A percentile compares a stretch with the other conserved stretches of the same genome.
phyloP scores from a whole-genome alignment of 495 filamentous ascomycete species.

The Thermothielavioides terrestris region DNA sequence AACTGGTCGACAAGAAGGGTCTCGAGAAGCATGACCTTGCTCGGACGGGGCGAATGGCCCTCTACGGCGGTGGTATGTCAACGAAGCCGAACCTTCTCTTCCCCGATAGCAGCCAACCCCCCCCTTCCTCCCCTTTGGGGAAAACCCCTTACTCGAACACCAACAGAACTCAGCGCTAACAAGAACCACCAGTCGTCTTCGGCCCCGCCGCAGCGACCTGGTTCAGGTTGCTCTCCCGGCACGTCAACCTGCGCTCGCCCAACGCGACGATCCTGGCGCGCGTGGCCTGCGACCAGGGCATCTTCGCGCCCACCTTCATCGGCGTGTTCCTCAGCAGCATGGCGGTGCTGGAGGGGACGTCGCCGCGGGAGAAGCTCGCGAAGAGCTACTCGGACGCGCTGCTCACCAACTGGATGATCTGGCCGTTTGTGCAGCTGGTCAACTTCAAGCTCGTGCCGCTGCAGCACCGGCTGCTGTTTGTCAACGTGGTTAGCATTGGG shows the following conservation, averaged over 20 bases:
- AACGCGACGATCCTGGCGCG: slow-evolving; percentile 69
- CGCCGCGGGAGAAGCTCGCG: slow-evolving; percentile 60
- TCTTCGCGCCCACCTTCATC: slow-evolving; percentile 79
- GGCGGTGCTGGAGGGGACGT: slow-evolving; percentile 75
- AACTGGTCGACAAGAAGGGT: slow-evolving; percentile 77
- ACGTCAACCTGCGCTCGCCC: slow-evolving; percentile 54
- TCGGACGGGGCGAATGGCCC: slow-evolving; percentile 80
- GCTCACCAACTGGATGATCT: slow-evolving; percentile 80
- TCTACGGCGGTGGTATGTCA: slow-evolving; percentile 76
- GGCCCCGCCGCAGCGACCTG: slow-evolving; percentile 85
- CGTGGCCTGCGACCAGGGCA: slow-evolving; percentile 72
- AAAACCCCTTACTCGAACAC: neutral
- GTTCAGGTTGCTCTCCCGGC: slow-evolving; percentile 65
- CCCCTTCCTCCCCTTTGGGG: neutral
- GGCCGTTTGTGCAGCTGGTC: slow-evolving; percentile 81
- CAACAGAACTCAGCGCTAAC: slow-evolving; percentile 1
- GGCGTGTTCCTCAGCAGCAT: slow-evolving; percentile 75
- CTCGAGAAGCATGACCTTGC: slow-evolving; percentile 68
- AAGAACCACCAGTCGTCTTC: slow-evolving; percentile 57
- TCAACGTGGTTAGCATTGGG: slow-evolving; percentile 72
- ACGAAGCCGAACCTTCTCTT: neutral
- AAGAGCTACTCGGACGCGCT: slow-evolving; percentile 60
- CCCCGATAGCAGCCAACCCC: neutral
- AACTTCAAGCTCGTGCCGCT: slow-evolving; percentile 91
- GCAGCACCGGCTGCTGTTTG: slow-evolving; percentile 76